phyloP scores from a whole-genome alignment of 2,329 filamentous ascomycete species.

The Claviceps lovelessii region DNA sequence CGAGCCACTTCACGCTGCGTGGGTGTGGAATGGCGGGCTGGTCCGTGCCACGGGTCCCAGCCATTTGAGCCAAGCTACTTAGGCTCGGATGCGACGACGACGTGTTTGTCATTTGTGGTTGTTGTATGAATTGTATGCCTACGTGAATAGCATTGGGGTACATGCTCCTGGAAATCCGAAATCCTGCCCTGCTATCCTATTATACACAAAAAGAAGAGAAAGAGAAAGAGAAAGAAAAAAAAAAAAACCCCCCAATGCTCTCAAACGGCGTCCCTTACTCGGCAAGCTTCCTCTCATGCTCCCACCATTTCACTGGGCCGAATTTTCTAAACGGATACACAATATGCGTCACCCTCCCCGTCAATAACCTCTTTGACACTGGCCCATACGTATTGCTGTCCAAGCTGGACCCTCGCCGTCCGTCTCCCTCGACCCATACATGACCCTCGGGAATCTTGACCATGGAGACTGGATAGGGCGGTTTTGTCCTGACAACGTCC shows the following conservation, averaged over 20 bases:
- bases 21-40: not conserved
- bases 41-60: not conserved
- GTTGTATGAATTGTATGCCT: not conserved
- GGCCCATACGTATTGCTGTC: conserved; percentile 91
- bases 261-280: not conserved
- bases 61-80: too few relatives aligned
- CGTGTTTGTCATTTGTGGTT: too few relatives aligned
- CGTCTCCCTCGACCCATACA: conserved; percentile 92
- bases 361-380: conserved; percentile 59
- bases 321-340: conserved; percentile 52
- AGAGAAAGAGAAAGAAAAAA: too few relatives aligned
- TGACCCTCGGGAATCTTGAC: conserved; percentile 66
- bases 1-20: not conserved
- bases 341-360: conserved; percentile 58
- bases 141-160: not conserved
- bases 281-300: conserved; percentile 24
- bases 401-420: conserved; percentile 49
- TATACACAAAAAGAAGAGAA: not conserved
- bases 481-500: conserved; percentile 55
- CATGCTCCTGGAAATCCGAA: not conserved
- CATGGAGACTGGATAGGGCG: conserved; percentile 40
- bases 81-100: too few relatives aligned
- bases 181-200: not conserved
- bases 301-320: conserved; percentile 43
- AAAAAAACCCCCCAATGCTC: not conserved